Percentiles rank a stretch among this genome's conserved stretches.
phyloP scores from a whole-genome alignment of 305 asterid species.

The Fraxinus nigra region DNA sequence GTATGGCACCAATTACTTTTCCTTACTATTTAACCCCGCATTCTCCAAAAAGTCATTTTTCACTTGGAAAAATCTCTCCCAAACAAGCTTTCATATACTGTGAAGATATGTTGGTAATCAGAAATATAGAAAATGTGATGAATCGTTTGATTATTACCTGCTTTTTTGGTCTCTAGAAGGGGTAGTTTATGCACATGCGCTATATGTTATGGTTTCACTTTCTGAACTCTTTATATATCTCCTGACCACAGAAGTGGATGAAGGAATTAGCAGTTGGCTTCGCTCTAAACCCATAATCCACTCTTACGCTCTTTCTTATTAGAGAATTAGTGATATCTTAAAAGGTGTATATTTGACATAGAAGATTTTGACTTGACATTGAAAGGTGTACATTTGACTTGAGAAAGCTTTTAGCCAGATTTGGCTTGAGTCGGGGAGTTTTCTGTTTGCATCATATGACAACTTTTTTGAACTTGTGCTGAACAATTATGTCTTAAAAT shows the following conservation, averaged over 20 bases:
- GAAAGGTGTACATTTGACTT: neutral
- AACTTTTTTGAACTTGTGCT: neutral
- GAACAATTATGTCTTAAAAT: neutral
- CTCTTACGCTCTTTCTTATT: neutral
- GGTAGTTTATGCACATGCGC: neutral
- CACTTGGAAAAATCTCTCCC: neutral
- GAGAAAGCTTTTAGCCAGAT: neutral
- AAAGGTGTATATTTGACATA: neutral
- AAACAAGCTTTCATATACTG: neutral
- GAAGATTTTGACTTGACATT: neutral
- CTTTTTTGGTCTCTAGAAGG: neutral
- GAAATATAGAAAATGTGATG: neutral
- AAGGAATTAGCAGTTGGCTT: neutral
- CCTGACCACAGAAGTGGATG: neutral
- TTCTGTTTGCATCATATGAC: neutral
- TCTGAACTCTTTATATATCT: neutral
- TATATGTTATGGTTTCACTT: neutral
- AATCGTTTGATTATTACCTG: neutral
- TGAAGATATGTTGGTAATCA: neutral
- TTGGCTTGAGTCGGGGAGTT: neutral
- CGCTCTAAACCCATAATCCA: neutral
- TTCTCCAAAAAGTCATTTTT: neutral
- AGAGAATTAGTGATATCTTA: neutral
- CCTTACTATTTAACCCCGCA: neutral
- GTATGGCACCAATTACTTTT: neutral